Evolutionary conservation across 148 eudicot species (phyloP).

Genomic region (Heliosperma pusillum): DNA sequence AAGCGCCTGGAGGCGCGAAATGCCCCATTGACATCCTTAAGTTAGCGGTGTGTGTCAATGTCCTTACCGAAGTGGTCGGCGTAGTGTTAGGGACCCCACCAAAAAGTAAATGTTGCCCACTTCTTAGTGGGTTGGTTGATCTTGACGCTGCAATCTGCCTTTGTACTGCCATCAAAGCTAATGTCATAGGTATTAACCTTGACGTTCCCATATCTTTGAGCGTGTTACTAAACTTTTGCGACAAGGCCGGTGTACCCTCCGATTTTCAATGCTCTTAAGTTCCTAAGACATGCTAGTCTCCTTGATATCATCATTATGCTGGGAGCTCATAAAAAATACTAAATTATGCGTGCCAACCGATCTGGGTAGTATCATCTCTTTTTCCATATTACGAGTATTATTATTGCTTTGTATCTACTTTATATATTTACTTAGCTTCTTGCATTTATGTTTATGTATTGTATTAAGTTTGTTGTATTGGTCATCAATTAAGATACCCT

Average conservation of each 20-base stretch:
- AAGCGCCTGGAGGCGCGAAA: constrained; percentile 25
- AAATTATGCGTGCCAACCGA: background rate
- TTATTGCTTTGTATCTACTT: background rate
- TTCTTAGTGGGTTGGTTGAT: constrained; percentile 46
- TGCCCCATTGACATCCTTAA: constrained; percentile 15
- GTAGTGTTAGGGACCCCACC: constrained; percentile 43
- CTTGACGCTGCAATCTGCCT: constrained; percentile 63
- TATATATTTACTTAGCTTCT: background rate
- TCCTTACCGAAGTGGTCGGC: constrained; percentile 32
- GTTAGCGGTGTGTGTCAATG: constrained; percentile 43
- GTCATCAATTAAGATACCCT: background rate
- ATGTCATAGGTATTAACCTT: constrained; percentile 45
- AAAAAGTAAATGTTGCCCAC: constrained; percentile 44
- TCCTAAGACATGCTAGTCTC: constrained; percentile 8
- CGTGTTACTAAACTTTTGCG: constrained; percentile 43
- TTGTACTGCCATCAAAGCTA: constrained; percentile 59
- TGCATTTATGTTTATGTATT: background rate
- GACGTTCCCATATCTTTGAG: constrained; percentile 41
- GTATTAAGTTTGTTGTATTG: background rate
- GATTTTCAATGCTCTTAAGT: constrained; percentile 40
- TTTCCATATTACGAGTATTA: background rate
- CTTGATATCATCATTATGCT: no score
- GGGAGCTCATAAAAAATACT: background rate
- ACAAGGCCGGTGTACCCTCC: constrained; percentile 25
- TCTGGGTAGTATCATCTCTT: no score